Conservation (phyloP, 1,284 basidiomycete species). For the Cutaneotrichosporon cutaneum region DNA sequence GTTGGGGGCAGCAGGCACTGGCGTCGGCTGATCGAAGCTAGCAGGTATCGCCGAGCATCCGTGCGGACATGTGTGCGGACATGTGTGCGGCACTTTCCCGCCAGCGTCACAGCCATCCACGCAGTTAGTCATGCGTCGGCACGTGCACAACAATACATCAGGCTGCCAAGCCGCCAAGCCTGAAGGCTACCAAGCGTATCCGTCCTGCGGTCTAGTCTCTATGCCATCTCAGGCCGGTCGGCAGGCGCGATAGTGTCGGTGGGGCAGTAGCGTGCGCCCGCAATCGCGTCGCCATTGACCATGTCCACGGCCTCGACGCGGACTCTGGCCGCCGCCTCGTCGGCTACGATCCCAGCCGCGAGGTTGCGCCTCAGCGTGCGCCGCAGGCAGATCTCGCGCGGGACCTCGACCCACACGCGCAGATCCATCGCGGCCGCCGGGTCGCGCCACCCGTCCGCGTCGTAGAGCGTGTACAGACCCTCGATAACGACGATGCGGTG, state of each 20-base stretch:
- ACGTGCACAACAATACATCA: too few species aligned
- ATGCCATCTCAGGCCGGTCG: slow-evolving; percentile 4
- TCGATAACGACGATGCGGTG: slow-evolving; percentile 79
- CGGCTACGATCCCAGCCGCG: slow-evolving; percentile 35
- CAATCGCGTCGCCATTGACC: slow-evolving; percentile 34
- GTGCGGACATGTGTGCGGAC: too few species aligned
- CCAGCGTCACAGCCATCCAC: not conserved
- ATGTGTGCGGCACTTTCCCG: not conserved
- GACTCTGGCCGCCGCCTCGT: slow-evolving; percentile 10
- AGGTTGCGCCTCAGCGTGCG: slow-evolving; percentile 61
- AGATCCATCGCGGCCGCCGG: slow-evolving; percentile 71
- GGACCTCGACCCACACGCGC: slow-evolving; percentile 71
- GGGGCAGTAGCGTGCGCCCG: slow-evolving; percentile 17
- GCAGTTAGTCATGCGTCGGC: too few species aligned
- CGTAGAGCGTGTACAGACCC: slow-evolving; percentile 76
- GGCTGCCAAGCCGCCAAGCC: too few species aligned
- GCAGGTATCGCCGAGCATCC: too few species aligned
- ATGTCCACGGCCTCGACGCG: slow-evolving; percentile 25
- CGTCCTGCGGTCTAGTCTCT: not conserved
- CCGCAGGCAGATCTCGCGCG: slow-evolving; percentile 61
- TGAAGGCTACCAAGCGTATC: not conserved
- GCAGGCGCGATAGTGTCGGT: slow-evolving; percentile 25
- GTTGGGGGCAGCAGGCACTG: too few species aligned
- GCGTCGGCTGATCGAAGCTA: too few species aligned
- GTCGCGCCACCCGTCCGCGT: slow-evolving; percentile 68